phyloP scores from a whole-genome alignment of 208 protist genomes.

The Acanthamoeba lenticulata region DNA sequence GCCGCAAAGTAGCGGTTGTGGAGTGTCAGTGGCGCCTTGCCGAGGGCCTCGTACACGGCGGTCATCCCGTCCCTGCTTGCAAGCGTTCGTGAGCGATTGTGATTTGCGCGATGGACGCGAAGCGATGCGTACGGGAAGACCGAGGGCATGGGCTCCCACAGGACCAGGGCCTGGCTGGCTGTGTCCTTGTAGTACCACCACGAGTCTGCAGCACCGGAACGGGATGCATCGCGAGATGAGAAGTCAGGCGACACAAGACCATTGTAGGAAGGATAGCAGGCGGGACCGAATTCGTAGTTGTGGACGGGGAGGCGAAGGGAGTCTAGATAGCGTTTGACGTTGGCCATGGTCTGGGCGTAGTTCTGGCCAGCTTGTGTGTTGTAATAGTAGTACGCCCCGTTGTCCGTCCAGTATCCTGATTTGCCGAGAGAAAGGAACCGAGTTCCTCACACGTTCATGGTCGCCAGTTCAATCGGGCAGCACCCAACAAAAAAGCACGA shows the following conservation, averaged over 20 bases:
- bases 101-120: background rate
- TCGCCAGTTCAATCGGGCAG: background rate
- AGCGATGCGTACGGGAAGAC: constrained; percentile 39
- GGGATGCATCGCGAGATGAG: no score
- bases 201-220: constrained; percentile 37
- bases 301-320: background rate
- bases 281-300: constrained; percentile 54
- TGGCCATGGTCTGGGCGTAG: constrained; percentile 41
- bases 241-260: no score
- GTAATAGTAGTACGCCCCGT: constrained; percentile 64
- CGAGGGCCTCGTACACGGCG: background rate
- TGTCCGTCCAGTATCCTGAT: constrained; percentile 61
- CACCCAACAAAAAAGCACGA: background rate
- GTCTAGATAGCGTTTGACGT: background rate
- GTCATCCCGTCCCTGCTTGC: constrained; percentile 1
- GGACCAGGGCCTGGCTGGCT: background rate
- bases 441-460: no score
- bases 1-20: constrained; percentile 48
- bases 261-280: no score
- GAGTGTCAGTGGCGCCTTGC: background rate
- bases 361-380: constrained; percentile 35
- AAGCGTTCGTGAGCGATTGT: background rate
- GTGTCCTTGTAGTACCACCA: constrained; percentile 60
- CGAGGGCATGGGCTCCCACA: constrained; percentile 28
- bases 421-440: background rate